These are phyloP conservation scores for Phoma herbarum DNA, from an alignment of 2,329 filamentous ascomycete species.

Conservation along the genomic window DNA sequence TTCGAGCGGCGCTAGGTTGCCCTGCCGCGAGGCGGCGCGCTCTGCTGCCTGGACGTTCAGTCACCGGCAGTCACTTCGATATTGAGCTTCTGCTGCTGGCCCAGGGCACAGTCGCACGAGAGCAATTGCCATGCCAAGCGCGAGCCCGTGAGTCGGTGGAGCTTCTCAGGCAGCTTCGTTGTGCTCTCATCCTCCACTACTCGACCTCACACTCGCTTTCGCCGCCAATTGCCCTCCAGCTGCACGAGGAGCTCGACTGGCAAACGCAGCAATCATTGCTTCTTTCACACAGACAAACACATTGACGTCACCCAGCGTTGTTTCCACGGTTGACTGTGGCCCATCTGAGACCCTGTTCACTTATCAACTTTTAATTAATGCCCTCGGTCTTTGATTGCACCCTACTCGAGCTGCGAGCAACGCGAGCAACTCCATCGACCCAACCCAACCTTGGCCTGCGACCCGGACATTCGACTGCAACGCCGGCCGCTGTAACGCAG, in stretches of 20 bases:
- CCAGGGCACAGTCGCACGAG: conserved; percentile 25
- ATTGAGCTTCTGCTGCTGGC: conserved; percentile 12
- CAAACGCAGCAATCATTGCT: conserved; percentile 3
- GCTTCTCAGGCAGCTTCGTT: conserved; percentile 5
- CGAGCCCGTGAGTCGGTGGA: conserved; percentile 9
- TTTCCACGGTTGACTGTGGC: conserved; percentile 1
- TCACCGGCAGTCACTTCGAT: conserved; percentile 17
- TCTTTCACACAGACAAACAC: conserved; percentile 8
- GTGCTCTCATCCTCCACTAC: not conserved
- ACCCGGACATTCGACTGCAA: not conserved
- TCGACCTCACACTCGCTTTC: not conserved
- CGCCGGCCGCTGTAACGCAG: not conserved
- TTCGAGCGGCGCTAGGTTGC: conserved; percentile 10
- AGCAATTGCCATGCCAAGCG: conserved; percentile 25
- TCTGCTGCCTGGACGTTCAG: conserved; percentile 31
- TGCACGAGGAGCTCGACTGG: not conserved
- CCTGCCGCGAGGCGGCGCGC: conserved; percentile 3
- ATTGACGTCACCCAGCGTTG: conserved; percentile 17
- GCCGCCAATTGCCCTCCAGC: not conserved
- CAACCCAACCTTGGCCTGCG: no score
- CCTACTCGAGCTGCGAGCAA: conserved; percentile 3
- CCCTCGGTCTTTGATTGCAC: not conserved
- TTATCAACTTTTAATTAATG: not conserved
- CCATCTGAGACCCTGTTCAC: not conserved
- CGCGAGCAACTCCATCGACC: no score